Base-by-base conservation (phyloP, 2,329 filamentous ascomycete species). In the Microcyclosporella mali region DNA sequence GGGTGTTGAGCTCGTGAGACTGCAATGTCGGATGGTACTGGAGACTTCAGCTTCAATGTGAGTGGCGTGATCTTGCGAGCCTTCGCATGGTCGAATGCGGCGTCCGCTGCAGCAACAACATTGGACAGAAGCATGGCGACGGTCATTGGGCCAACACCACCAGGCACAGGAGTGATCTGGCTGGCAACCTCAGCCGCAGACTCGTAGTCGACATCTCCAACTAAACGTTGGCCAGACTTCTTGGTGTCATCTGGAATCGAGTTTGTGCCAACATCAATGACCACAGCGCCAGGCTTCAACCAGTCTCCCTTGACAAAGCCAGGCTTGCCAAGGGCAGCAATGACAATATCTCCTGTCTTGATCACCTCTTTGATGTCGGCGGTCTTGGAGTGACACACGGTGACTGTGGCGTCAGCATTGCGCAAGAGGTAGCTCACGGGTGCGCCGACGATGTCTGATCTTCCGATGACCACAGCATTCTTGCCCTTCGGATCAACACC, bases 111-210 rank as follows among this genome's bases (percentile, higher is more conserved):
- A 56, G 90, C 84, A 42, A 97, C 84, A 7, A 97, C 89, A 61
- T 98, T 98, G 67, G 94, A 86, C 57, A 98, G 72, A 36, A 98
- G 75, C 92, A 98, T 98, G 47, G 92, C 92, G 51, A 98, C 89
- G 2, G 92, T 98, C 92, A 98, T 98, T 38, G 92, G 92, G 0
- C 92, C 92, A 46, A 98, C 92, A 66, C 92, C 92, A 44, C 92
- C 92, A 1, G 92, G 92, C 2, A 98, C 92, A 1, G 92, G 92
- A 2, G 92, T 98, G 60, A 98, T 95, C 59, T 85, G 79, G 2
- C 89, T 95, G 15, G 89, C 92, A 32, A 95, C 85, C 62, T 94
- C 75, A 12, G 76, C 77, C 12, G 90, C 90, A 33, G 85, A 81
- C 39, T 88, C 88, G 57, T 82, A 97, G 59, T 98, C 88, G 32